A percentile compares a stretch with the other conserved stretches of the same genome.
These are phyloP conservation scores for Isoetes taiwanensis DNA, from an alignment of 75 land plant species.

Conservation along the genomic window DNA sequence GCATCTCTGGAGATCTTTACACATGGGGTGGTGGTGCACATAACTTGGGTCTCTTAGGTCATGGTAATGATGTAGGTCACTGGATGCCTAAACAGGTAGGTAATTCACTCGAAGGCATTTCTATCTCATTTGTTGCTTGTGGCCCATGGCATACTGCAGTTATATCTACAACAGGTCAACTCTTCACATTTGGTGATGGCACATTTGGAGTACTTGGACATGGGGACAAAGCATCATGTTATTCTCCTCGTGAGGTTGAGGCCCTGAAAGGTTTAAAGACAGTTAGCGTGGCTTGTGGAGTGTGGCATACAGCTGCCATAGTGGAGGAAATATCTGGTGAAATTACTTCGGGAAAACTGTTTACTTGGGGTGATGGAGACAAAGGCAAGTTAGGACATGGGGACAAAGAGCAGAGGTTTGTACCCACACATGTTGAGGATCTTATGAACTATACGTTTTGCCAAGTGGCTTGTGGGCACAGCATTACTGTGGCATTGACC, in stretches of 20 bases:
- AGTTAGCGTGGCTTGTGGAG: constrained; percentile 78
- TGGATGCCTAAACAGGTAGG: neutral
- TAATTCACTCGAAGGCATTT: neutral
- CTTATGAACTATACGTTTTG: neutral
- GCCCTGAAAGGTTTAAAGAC: constrained; percentile 58
- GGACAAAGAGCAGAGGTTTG: constrained; percentile 1
- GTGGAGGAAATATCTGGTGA: no score
- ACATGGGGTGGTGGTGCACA: constrained; percentile 1
- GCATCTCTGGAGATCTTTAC: neutral
- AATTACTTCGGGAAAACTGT: neutral
- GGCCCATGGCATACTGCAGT: constrained; percentile 2
- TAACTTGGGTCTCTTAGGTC: neutral
- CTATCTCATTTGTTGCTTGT: neutral
- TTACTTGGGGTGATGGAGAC: constrained; percentile 6
- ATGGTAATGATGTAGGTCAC: neutral
- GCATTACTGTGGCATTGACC: neutral
- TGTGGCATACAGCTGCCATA: constrained; percentile 92
- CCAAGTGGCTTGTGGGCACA: neutral
- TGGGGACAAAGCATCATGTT: constrained; percentile 22
- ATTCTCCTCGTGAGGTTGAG: constrained; percentile 61
- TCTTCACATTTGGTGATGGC: constrained; percentile 1
- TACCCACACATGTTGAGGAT: neutral
- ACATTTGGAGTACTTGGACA: constrained; percentile 4
- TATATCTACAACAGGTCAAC: neutral
- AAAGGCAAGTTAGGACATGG: neutral